Evolutionary conservation across 176 grass and related monocot species (phyloP).

Genomic region (Puccinellia tenuiflora): DNA sequence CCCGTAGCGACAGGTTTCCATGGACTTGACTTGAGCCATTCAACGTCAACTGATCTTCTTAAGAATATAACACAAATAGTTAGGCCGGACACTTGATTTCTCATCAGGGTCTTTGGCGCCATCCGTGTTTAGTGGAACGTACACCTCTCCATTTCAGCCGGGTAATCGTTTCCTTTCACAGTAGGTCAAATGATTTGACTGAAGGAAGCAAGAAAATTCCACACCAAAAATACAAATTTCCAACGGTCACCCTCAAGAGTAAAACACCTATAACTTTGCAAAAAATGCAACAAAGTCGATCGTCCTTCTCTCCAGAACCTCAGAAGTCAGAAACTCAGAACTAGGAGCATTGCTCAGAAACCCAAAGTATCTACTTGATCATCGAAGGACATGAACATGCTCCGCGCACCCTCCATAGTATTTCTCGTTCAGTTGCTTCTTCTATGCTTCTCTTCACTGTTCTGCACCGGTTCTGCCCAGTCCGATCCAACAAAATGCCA

Average conservation of each 20-base stretch:
- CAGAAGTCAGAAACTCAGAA: too few species aligned
- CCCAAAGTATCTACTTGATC: neutral
- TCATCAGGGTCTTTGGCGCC: neutral
- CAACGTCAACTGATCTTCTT: neutral
- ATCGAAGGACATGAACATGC: neutral
- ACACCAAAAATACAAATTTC: neutral
- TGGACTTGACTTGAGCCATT: neutral
- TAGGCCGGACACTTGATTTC: neutral
- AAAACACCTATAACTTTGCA: neutral
- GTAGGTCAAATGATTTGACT: neutral
- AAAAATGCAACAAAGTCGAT: accelerated
- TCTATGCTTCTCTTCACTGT: neutral
- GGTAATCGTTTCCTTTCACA: neutral
- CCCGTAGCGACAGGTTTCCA: neutral
- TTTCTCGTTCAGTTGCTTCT: neutral
- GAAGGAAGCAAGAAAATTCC: neutral
- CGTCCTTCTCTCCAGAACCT: neutral
- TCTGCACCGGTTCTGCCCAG: neutral
- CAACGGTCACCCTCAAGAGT: neutral
- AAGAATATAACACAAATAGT: neutral
- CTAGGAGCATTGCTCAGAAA: neutral
- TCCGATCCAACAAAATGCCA: neutral
- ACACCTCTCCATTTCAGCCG: neutral
- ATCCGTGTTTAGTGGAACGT: neutral
- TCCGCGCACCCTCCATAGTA: neutral